Percentiles rank a stretch among this genome's conserved stretches.
Evolutionary conservation across 208 protist species (phyloP).

Genomic region (Crithidia thermophila): DNA sequence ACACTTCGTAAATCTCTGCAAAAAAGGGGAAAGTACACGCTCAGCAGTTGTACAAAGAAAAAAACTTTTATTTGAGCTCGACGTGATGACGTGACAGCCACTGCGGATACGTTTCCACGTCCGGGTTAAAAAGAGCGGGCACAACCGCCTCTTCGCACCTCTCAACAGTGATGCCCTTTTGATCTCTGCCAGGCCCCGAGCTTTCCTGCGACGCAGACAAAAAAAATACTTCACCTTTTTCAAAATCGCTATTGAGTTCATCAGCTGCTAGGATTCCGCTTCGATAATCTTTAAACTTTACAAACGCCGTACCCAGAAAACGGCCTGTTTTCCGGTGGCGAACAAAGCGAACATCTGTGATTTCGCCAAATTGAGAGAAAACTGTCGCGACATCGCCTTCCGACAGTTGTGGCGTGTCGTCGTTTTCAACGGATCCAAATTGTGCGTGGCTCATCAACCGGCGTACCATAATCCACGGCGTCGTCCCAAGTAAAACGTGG

Average conservation of each 20-base stretch:
- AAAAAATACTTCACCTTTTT: constrained; percentile 55
- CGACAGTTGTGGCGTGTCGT: constrained; percentile 40
- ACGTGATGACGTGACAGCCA: constrained; percentile 40
- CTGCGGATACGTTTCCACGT: constrained; percentile 49
- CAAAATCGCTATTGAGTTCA: constrained; percentile 76
- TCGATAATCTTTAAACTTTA: constrained; percentile 73
- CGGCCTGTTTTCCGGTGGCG: constrained; percentile 66
- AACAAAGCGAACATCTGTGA: constrained; percentile 77
- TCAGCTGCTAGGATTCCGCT: constrained; percentile 79
- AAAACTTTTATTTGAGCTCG: not conserved
- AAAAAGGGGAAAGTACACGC: too few species aligned
- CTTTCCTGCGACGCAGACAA: constrained; percentile 32
- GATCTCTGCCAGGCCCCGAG: not conserved
- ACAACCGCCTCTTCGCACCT: constrained; percentile 81
- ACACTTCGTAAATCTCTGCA: too few species aligned
- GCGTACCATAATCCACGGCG: constrained; percentile 76
- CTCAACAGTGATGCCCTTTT: constrained; percentile 70
- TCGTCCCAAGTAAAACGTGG: constrained; percentile 65
- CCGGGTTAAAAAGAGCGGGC: constrained; percentile 13
- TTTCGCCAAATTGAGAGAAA: constrained; percentile 89
- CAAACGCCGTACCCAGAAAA: constrained; percentile 84
- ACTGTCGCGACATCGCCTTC: constrained; percentile 87
- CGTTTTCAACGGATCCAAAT: not conserved
- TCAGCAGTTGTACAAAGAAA: not conserved
- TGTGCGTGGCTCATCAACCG: constrained; percentile 39